Percentiles rank a stretch among this genome's conserved stretches.
These are phyloP conservation scores for Beauveria rudraprayagi DNA, from an alignment of 2,329 filamentous ascomycete species.

Conservation along the genomic window DNA sequence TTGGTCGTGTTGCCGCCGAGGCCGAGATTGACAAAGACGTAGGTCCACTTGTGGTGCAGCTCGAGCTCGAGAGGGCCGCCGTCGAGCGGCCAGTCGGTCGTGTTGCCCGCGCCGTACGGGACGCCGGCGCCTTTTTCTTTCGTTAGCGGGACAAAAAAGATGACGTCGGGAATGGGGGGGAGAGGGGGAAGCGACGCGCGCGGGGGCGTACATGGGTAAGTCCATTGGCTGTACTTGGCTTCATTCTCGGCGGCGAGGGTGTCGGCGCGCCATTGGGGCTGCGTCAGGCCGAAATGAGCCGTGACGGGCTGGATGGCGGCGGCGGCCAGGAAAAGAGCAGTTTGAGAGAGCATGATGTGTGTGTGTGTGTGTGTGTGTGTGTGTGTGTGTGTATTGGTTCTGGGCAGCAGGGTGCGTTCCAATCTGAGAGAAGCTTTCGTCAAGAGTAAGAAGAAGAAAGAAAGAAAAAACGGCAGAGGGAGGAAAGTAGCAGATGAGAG, in stretches of 20 bases:
- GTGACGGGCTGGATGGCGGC: constrained; percentile 28
- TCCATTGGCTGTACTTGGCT: constrained; percentile 39
- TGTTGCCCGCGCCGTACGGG: constrained; percentile 33
- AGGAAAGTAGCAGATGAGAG: not conserved
- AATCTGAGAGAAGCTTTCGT: too few species aligned
- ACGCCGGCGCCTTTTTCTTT: constrained; percentile 34
- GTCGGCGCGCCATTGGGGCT: constrained; percentile 42
- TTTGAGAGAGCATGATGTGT: not conserved
- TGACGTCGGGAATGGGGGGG: too few species aligned
- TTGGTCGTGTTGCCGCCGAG: constrained; percentile 44
- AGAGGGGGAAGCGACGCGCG: too few species aligned
- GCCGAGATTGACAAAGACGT: constrained; percentile 46
- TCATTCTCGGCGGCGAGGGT: constrained; percentile 32
- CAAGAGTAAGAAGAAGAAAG: too few species aligned
- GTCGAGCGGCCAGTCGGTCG: constrained; percentile 45
- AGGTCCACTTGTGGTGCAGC: constrained; percentile 44
- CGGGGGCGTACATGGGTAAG: constrained; percentile 32
- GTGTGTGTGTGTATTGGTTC: not conserved
- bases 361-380: not conserved
- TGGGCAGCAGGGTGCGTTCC: too few species aligned
- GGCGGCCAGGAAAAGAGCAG: constrained; percentile 24
- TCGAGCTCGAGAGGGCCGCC: constrained; percentile 41
- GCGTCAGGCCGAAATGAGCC: constrained; percentile 41
- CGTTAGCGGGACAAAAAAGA: too few species aligned
- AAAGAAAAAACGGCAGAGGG: too few species aligned